Evolutionary conservation across 1,284 basidiomycete species (phyloP), one percentile per base, ranked within the genome.

Genomic region (Irpex rosettiformis): DNA sequence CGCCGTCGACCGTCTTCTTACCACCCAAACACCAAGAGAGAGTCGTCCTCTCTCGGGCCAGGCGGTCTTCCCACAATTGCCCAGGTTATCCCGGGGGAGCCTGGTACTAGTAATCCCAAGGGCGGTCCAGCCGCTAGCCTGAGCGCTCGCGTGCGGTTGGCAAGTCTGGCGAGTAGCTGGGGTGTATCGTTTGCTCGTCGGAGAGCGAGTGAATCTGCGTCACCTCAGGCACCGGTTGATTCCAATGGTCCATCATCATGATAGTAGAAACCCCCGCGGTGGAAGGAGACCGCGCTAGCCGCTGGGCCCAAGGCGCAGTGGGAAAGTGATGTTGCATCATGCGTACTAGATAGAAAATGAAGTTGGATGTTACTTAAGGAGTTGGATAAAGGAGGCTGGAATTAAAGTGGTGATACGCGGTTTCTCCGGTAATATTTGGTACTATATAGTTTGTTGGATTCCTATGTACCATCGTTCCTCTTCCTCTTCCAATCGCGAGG

Each of bases 151-250:
- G 79, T 80, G 43, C 79, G 86, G 5, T 71, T 89, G 8, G 84
- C 85, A 18, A 85, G 74, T 64, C 75, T 90, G 52, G 86, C 88
- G 2, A 86, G 75, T 55, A 88, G 78, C 66, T 88, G 82, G 84
- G 84, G 85, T 0, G 78, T 83, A 55, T 72, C 83, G 1, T 88
- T 88, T 66, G 81, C 83, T 37, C 76, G 82, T 55, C 79, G 76
- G 68, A 84, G 79, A 68, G 77, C 72, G 63, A 56, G 65, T 4
- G 77, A 77, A 45, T 51, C 57, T 21, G 61, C 25, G 11, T 29
- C 49, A 25, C 56, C 62, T 16, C 18, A 56, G 60, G 60, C 60
- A 54, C 60, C 45, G 37, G 18, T 28, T n/a, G n/a, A n/a, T n/a
- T 25, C 48, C 8, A 51, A 51, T 24, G 48, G 48, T 45, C 18